A percentile compares a stretch with the other conserved stretches of the same genome.
Conservation (phyloP, 345 rosid genomes). For the Moricandia arvensis region DNA sequence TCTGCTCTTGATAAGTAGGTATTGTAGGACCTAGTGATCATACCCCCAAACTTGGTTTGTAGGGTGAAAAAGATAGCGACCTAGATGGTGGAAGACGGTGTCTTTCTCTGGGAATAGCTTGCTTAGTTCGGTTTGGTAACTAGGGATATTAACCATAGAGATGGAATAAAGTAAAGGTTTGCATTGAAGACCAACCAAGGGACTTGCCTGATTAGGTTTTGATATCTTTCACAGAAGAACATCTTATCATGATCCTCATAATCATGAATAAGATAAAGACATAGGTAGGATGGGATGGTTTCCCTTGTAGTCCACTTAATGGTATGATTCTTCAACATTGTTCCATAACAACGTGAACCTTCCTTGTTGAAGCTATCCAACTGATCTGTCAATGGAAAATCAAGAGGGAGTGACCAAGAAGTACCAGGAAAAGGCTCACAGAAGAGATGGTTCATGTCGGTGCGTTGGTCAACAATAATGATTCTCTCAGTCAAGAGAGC, state of each 20-base stretch:
- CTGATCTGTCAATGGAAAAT: not conserved
- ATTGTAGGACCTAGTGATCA: conserved; percentile 26
- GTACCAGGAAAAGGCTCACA: not conserved
- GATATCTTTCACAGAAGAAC: conserved; percentile 35
- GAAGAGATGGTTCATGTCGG: not conserved
- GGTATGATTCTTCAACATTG: conserved; percentile 18
- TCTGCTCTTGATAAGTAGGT: conserved; percentile 33
- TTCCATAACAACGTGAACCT: conserved; percentile 6
- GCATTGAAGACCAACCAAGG: conserved; percentile 38
- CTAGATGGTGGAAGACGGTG: conserved; percentile 37
- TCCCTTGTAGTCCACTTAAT: conserved; percentile 31
- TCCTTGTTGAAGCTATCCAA: not conserved
- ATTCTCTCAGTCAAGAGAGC: not conserved
- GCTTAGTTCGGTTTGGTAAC: conserved; percentile 14
- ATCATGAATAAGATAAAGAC: conserved; percentile 31
- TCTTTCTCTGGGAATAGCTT: conserved; percentile 36
- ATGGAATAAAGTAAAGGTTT: conserved; percentile 27
- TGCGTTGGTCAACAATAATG: not conserved
- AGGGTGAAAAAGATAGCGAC: conserved; percentile 40
- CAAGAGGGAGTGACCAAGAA: not conserved
- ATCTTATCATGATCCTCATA: conserved; percentile 30
- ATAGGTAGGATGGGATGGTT: conserved; percentile 16
- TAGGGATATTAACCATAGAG: conserved; percentile 34
- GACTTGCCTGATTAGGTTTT: conserved; percentile 1
- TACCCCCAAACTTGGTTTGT: conserved; percentile 43